Conservation (phyloP, 371 early-diverging fungal genomes). For the Mortierella sp. region DNA sequence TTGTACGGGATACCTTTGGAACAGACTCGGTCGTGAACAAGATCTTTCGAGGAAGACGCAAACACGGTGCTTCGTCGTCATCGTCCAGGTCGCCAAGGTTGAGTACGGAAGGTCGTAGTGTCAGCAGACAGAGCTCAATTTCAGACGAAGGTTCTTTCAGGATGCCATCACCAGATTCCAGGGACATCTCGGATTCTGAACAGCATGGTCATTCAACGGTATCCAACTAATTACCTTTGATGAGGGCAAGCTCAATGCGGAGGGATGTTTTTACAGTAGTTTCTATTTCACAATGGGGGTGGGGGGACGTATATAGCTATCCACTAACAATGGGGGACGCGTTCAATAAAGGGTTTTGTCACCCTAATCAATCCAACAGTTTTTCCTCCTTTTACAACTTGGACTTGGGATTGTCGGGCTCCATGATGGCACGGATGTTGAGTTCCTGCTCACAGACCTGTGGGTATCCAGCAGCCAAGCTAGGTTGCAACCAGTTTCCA, state of each 20-base stretch:
- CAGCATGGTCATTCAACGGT: slow-evolving; percentile 8
- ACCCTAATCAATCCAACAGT: too few species aligned
- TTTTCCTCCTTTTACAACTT: slow-evolving; percentile 28
- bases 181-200: slow-evolving; percentile 38
- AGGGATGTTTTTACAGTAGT: too few species aligned
- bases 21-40: slow-evolving; percentile 65
- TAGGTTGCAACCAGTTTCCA: slow-evolving; percentile 66
- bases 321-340: too few species aligned
- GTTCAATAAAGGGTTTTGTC: too few species aligned
- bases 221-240: too few species aligned
- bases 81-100: neutral
- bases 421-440: slow-evolving; percentile 52
- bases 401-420: slow-evolving; percentile 40
- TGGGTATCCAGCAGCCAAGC: slow-evolving; percentile 46
- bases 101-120: slow-evolving; percentile 14
- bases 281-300: too few species aligned
- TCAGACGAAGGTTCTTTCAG: slow-evolving; percentile 13
- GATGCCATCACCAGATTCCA: slow-evolving; percentile 29
- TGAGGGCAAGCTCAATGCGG: too few species aligned
- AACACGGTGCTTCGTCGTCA: neutral
- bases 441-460: slow-evolving; percentile 42
- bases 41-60: slow-evolving; percentile 45
- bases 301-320: too few species aligned
- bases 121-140: slow-evolving; percentile 9
- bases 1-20: slow-evolving; percentile 77